Base-by-base conservation (phyloP, 176 grass and related monocot species). In the Microstegium vimineum region DNA sequence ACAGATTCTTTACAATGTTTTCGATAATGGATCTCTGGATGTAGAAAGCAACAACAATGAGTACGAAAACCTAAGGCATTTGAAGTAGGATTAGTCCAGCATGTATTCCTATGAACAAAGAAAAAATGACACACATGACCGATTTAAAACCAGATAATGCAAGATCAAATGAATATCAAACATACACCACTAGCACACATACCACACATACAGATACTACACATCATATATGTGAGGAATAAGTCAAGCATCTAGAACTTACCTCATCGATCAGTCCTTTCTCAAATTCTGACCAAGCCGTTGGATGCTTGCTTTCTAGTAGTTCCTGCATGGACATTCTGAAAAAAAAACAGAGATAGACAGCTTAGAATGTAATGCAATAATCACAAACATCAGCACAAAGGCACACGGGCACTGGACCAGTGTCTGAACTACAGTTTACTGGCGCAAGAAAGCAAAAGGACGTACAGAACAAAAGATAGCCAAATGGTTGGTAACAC, bases 281-380 rank as follows among this genome's bases (percentile, higher is more conserved):
- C 79, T 98, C 95, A 78, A 98, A 98, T 88, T 98, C 95, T 10
- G 73, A 59, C 92, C 95, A 98, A 54, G 90, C 71, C 32, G 92
- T 93, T 85, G 95, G 95, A 75, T 98, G 95, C 41, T 98, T 98
- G 77, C 68, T 87, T 83, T 94, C 84, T 57, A 94, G 47, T 42
- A 98, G 86, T 88, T 98, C 92, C 72, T 98, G 93, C 92, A 93
- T 98, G 64, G 95, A 86, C 92, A 98, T 93, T 89, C 95, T 98
- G 69, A 78, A 49, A 49, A 5, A 59, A 7, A 77, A 69, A 37
- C 1, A 35, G 77, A 54, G 23, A 25, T 6, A 62, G 4, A 62
- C 11, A 14, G 18, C 16, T 61, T 1, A 7, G 31, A 47, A 60
- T 47, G 26, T 26, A 67, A 68, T 27, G 14, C 22, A 69, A 38